Base-by-base conservation (phyloP, 345 rosid genomes). In the Sisymbrium altissimum region DNA sequence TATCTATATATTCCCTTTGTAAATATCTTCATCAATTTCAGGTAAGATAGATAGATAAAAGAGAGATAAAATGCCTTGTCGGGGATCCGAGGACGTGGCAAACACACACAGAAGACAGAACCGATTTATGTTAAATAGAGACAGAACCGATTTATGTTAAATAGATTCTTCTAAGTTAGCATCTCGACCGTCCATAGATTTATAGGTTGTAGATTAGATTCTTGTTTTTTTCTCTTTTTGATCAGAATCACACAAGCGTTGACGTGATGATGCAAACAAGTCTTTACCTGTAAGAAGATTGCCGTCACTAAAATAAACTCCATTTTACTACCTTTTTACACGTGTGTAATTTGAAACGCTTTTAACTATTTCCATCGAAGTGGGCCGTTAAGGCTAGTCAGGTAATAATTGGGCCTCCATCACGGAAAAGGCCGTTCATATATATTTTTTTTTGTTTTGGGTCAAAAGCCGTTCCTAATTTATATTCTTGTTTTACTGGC, bases 61-160 rank as follows among this genome's bases (percentile, higher is more conserved):
- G 9, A 33, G 38, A 6, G 38, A 41, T 41, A 45, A 43, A 53
- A 36, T 54, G 14, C 9, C 52, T 40, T 39, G 32, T 40, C 39
- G 72, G 41, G 40, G 14, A 54, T 68, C 64, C 6, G 33, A 15
- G 9, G n/a, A 68, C 73, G 64, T 68, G 73, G 73, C 53, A 30
- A n/a, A n/a, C n/a, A n/a, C n/a, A 17, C 52, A 27, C 18, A 43
- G 4, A 68, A 6, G 64, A 56, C n/a, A n/a, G n/a, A n/a, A n/a
- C 44, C 64, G 32, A 9, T 10, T 56, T 23, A 23, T 3, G n/a
- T n/a, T n/a, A n/a, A n/a, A n/a, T n/a, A n/a, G n/a, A 6, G 64
- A 56, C n/a, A n/a, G n/a, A n/a, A n/a, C 44, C 64, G 32, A 9
- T 10, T 56, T 12, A 69, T 69, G 13, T 11, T n/a, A n/a, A 38